Conservation (phyloP, 331 rosid species). For the Telfairia occidentalis region DNA sequence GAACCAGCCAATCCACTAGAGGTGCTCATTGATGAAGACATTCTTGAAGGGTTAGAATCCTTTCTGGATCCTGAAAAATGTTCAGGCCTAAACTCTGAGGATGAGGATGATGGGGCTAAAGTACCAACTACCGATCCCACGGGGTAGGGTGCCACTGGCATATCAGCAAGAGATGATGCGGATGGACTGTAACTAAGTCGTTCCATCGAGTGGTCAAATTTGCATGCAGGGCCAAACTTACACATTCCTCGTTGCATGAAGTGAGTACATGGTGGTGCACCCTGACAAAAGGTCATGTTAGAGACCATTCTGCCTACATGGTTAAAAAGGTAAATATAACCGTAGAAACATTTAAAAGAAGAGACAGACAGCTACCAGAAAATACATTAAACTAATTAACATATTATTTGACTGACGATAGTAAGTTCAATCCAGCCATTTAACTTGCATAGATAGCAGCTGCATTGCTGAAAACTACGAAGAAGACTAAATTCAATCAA, state of each 20-base stretch:
- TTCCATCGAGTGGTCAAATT: constrained; percentile 78
- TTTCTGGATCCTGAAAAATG: constrained; percentile 46
- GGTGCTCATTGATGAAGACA: constrained; percentile 68
- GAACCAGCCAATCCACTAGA: constrained; percentile 62
- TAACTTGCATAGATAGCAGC: background rate
- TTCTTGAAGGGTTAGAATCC: constrained; percentile 61
- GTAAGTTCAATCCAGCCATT: background rate
- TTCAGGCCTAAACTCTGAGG: constrained; percentile 76
- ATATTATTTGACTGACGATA: background rate
- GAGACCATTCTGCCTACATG: background rate
- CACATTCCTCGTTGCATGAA: constrained; percentile 78
- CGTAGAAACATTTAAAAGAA: background rate
- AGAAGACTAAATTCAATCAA: background rate
- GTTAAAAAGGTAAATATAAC: background rate
- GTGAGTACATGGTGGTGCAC: constrained; percentile 78
- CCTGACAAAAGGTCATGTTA: constrained; percentile 33
- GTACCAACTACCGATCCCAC: constrained; percentile 67
- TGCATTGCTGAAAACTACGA: background rate
- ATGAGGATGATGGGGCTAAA: constrained; percentile 74
- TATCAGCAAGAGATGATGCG: constrained; percentile 70
- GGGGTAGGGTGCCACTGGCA: constrained; percentile 85
- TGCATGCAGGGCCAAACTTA: constrained; percentile 85
- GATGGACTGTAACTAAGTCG: constrained; percentile 82
- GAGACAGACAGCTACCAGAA: background rate
- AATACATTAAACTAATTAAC: background rate